These are phyloP conservation scores for Solanum sparsipilum DNA, from an alignment of 257 asterid species.

Conservation along the genomic window DNA sequence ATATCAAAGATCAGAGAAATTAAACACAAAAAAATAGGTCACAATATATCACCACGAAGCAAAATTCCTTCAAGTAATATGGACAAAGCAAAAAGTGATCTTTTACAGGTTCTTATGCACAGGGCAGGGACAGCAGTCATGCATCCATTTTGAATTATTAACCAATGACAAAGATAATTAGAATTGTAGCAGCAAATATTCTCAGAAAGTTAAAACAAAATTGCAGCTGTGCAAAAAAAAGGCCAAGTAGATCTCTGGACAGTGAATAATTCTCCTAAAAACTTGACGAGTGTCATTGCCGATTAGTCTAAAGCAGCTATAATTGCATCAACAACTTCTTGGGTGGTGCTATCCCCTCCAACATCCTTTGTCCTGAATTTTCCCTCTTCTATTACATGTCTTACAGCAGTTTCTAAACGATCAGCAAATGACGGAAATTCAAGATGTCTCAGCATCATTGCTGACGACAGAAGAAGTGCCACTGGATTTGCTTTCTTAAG, in stretches of 20 bases:
- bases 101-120: not conserved
- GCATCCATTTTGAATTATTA: not conserved
- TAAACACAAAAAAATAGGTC: not conserved
- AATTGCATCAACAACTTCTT: slow-evolving; percentile 88
- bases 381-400: slow-evolving; percentile 64
- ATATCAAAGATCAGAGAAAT: not conserved
- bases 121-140: not conserved
- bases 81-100: not conserved
- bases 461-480: slow-evolving; percentile 85
- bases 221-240: not conserved
- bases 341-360: slow-evolving; percentile 83
- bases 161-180: not conserved
- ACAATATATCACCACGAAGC: not conserved
- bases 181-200: not conserved
- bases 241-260: not conserved
- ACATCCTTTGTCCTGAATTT: slow-evolving; percentile 72
- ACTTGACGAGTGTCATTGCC: not conserved
- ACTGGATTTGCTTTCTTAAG: slow-evolving; percentile 88
- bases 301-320: slow-evolving; percentile 23
- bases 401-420: slow-evolving; percentile 82
- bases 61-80: not conserved
- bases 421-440: slow-evolving; percentile 97
- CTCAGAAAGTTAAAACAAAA: not conserved
- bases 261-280: not conserved
- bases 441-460: slow-evolving; percentile 96